phyloP scores from a whole-genome alignment of 257 asterid species.

The Ballota nigra region DNA sequence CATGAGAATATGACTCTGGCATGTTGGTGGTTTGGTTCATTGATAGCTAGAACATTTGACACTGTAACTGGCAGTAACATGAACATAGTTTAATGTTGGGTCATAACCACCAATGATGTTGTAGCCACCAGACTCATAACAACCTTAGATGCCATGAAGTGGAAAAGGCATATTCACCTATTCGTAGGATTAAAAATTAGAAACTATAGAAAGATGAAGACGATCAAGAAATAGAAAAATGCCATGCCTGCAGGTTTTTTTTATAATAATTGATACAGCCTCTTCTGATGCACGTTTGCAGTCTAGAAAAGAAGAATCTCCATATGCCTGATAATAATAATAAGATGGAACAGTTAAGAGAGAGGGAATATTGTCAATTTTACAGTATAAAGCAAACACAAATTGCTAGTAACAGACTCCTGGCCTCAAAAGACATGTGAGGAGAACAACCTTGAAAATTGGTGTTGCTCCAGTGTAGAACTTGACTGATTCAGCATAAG shows the following conservation, averaged over 20 bases:
- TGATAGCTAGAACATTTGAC: background rate
- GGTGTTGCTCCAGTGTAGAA: slow-evolving; percentile 96
- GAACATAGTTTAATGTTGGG: background rate
- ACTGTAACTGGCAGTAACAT: slow-evolving; percentile 3
- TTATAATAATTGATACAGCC: slow-evolving; percentile 58
- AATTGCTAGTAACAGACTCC: slow-evolving; percentile 8
- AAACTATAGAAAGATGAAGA: slow-evolving; percentile 14
- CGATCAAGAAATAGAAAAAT: slow-evolving; percentile 13
- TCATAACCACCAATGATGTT: slow-evolving; percentile 4
- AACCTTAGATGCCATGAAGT: slow-evolving; percentile 3
- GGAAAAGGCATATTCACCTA: slow-evolving; percentile 8
- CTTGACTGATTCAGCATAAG: slow-evolving; percentile 96
- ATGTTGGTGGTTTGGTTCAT: background rate
- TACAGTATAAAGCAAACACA: slow-evolving; percentile 11
- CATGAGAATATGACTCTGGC: slow-evolving; percentile 9
- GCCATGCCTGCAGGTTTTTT: slow-evolving; percentile 72
- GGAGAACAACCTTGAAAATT: slow-evolving; percentile 72
- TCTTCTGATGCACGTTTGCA: slow-evolving; percentile 93
- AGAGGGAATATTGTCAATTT: background rate
- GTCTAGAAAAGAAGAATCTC: slow-evolving; percentile 94
- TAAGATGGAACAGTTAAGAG: slow-evolving; percentile 23
- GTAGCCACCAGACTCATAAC: background rate
- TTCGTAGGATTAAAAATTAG: background rate
- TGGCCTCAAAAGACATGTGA: background rate
- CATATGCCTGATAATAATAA: slow-evolving; percentile 72